Percentiles rank a stretch among this genome's conserved stretches.
phyloP scores from a whole-genome alignment of 768 basidiomycete species.

The Tylopilus plumbeoviolaceoides region DNA sequence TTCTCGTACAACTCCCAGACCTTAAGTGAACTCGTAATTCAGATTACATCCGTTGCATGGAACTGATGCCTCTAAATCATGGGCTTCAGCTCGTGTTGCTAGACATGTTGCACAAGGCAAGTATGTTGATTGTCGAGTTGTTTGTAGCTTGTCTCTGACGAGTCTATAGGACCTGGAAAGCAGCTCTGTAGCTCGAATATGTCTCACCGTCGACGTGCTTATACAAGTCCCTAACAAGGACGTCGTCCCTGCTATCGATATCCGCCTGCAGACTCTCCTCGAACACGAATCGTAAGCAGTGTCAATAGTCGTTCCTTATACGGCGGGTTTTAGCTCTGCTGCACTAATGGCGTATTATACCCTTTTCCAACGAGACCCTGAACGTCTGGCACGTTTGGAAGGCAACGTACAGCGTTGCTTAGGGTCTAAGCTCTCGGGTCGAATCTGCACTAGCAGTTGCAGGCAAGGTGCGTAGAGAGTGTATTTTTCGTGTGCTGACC shows the following conservation, averaged over 20 bases:
- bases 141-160: constrained; percentile 3
- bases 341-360: constrained; percentile 55
- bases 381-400: constrained; percentile 42
- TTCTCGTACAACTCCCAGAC: background rate
- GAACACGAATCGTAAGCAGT: constrained; percentile 72
- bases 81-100: constrained; percentile 80
- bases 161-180: constrained; percentile 65
- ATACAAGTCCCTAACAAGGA: constrained; percentile 59
- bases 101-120: constrained; percentile 79
- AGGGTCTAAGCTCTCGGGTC: constrained; percentile 7
- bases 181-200: constrained; percentile 49
- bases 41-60: constrained; percentile 79
- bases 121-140: background rate
- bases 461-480: constrained; percentile 20
- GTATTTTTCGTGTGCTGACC: constrained; percentile 4
- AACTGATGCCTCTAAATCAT: constrained; percentile 64
- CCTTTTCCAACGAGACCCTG: constrained; percentile 44
- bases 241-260: constrained; percentile 73
- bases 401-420: constrained; percentile 14
- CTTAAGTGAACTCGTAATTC: constrained; percentile 1
- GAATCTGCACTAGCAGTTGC: constrained; percentile 8
- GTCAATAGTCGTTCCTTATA: constrained; percentile 20
- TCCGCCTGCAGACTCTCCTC: constrained; percentile 59
- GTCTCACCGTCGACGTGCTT: constrained; percentile 68
- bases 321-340: constrained; percentile 5